Conservation (phyloP, 2,329 filamentous ascomycete genomes). For the Monilinia laxa region DNA sequence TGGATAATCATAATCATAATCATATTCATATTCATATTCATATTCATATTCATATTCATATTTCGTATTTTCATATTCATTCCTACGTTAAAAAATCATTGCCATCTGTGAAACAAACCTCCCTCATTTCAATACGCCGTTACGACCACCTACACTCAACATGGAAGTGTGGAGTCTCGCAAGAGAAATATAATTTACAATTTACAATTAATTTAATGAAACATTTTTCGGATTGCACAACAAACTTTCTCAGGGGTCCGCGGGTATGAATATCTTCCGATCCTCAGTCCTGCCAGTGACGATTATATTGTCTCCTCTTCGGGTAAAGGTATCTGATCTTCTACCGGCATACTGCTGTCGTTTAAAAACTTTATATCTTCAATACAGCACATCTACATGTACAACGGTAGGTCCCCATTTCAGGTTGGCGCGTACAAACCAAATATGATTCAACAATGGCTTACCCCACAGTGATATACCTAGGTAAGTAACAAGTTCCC, state of each 20-base stretch:
- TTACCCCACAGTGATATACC: constrained; percentile 16
- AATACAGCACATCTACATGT: not conserved
- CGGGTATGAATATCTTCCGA: not conserved
- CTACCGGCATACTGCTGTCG: not conserved
- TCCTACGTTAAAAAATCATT: not conserved
- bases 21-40: too few relatives aligned
- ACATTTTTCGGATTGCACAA: not conserved
- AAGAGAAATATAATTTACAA: not conserved
- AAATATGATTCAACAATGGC: constrained; percentile 6
- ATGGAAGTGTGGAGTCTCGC: not conserved
- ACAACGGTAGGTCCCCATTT: not conserved
- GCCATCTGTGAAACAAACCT: constrained; percentile 5
- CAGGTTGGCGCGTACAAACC: not conserved
- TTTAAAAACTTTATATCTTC: not conserved
- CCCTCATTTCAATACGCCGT: constrained; percentile 4
- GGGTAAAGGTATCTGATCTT: constrained; percentile 6
- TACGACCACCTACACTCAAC: not conserved
- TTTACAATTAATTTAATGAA: not conserved
- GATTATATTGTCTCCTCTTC: not conserved
- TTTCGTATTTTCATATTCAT: too few relatives aligned
- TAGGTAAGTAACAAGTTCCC: not conserved
- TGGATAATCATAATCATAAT: too few relatives aligned
- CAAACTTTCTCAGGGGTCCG: not conserved
- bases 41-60: too few relatives aligned
- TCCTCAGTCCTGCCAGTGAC: not conserved